Base-by-base conservation (phyloP, 2,329 filamentous ascomycete genomes). In the Fusarium drepaniforme region DNA sequence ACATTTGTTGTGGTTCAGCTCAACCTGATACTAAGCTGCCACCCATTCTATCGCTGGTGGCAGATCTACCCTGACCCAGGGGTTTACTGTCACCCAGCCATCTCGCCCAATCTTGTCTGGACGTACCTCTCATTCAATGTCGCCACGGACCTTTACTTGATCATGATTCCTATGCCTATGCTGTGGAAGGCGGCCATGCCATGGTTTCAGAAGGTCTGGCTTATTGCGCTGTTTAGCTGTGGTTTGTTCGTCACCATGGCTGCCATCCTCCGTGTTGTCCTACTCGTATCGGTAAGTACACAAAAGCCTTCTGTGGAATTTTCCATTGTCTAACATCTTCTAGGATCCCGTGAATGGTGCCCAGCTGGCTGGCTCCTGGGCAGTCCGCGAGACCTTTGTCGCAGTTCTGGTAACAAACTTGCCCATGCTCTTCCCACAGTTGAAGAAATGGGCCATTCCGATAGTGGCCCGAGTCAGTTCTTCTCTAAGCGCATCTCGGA, bases 31-130 rank as follows among this genome's bases (percentile, higher is more conserved):
- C 81, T 88, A 4, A 85, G 85, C 9, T 92, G 90, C 72, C 83
- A 83, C 28, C 89, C 89, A 0, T 85, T 91, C 64, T 73, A 82
- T 30, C 85, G 85, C 44, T 88, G 89, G 75, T 92, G 90, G 89
- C 89, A 91, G 78, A 90, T 92, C 59, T 82, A 86, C 63, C 90
- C 90, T 0, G 80, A 91, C 35, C 90, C 90, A 1, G 89, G 90
- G 13, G 85, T 64, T 57, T 72, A 86, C 56, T 89, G 87, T 68
- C 86, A 88, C 51, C 84, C 86, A 9, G 87, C 86, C 11, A 85
- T 90, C 13, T 88, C 88, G 0, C 84, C 84, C 18, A 85, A 86
- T 59, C 84, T 89, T 58, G 82, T 89, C 42, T 89, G 87, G 79
- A 84, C 87, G n/a, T 88, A 85, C 2, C 85, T 88, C 37, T 81